Base-by-base conservation (phyloP, 164 flowering plant genomes). In the Umbellularia californica region DNA sequence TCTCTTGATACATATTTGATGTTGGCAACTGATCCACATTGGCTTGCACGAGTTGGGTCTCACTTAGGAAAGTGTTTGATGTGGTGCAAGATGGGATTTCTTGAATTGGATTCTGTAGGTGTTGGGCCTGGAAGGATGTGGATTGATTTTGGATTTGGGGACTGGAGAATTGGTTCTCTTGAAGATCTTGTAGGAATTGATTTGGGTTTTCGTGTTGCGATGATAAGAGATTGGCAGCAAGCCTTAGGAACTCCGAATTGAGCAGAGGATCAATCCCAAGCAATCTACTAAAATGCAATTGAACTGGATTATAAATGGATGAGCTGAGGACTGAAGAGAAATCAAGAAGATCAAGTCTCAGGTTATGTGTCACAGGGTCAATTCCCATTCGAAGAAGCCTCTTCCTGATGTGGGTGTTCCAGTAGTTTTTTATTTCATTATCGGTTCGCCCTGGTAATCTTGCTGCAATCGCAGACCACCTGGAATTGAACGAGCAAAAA, bases 391-490 rank as follows among this genome's bases (percentile, higher is more conserved):
- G 77, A 0, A 92, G 89, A n/a, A 95, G 93, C 87, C 88, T 86
- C 76, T 95, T 95, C 28, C 98, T 72, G 30, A 95, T 93, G 86
- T 89, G 97, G 24, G 98, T 94, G 85, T 94, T 94, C 98, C 98
- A 94, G 77, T 89, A 94, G 83, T 94, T 94, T 83, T 94, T 94
- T 70, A 94, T 90, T 76, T 94, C 98, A 52, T 94, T 94, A 71
- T 94, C 98, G 0, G 97, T 94, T 79, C 97, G 84, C 73, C 98
- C 98, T 0, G 98, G 98, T 62, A 94, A 85, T 2, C 92, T 86
- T 73, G 96, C 90, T 50, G 98, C 98, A 74, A 94, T 94, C 1
- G 95, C 90, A 7, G 98, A 94, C 98, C 98, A 94, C 82, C 98
- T 92, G 73, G 20, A 23, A 24, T 14, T 7, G 12, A 50, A 30